Conservation (phyloP, 2,329 filamentous ascomycete species). For the Dothiorella sarmentorum region DNA sequence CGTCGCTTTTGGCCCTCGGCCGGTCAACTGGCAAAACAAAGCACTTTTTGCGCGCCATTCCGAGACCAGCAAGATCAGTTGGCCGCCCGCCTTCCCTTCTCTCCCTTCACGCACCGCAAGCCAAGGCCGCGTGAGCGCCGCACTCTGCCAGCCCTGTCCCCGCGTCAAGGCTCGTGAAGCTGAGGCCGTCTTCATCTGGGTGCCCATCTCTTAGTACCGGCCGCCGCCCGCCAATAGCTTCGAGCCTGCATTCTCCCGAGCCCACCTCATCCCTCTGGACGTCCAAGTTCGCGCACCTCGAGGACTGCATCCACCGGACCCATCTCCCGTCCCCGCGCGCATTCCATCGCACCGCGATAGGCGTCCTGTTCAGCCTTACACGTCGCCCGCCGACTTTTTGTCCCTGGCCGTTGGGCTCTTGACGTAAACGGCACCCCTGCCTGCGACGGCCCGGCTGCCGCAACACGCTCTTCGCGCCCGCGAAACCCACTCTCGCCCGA, state of each 20-base stretch:
- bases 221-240: conserved; percentile 17
- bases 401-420: conserved; percentile 15
- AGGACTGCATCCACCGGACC: conserved; percentile 6
- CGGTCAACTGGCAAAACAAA: conserved; percentile 8
- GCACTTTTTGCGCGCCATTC: conserved; percentile 4
- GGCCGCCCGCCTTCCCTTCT: conserved; percentile 3
- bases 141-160: conserved; percentile 11
- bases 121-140: too few species aligned
- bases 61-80: conserved; percentile 12
- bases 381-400: not conserved
- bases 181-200: conserved; percentile 13
- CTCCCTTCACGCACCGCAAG: conserved; percentile 8
- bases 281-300: not conserved
- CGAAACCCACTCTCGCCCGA: not conserved
- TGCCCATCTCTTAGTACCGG: conserved; percentile 2
- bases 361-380: not conserved
- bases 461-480: conserved; percentile 3
- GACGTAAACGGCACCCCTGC: conserved; percentile 17
- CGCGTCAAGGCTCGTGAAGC: conserved; percentile 14
- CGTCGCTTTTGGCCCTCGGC: not conserved
- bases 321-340: conserved; percentile 12
- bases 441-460: conserved; percentile 17
- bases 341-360: conserved; percentile 11
- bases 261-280: conserved; percentile 14
- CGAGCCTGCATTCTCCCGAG: conserved; percentile 9